Base-by-base conservation (phyloP, 495 filamentous ascomycete genomes). In the Xylaria flabelliformis region DNA sequence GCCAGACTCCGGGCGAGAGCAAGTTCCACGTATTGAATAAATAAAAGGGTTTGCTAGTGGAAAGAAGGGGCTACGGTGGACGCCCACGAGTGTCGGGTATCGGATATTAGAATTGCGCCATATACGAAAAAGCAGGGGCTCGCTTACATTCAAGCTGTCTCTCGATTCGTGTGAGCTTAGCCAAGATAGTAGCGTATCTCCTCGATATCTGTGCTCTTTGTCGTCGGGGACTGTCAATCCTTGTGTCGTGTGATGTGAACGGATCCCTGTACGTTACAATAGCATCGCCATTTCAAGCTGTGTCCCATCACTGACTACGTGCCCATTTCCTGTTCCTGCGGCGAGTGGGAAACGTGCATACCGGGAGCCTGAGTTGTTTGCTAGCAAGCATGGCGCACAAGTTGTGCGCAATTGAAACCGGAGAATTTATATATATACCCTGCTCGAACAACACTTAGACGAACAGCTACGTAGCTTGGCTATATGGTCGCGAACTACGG, bases 1-100 rank as follows among this genome's bases (percentile, higher is more conserved):
- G 79, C 80, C 61, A 76, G 59, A 46, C 76, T 83, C 71, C 76
- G 81, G 55, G 69, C 55, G 32, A 76, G 42, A 12, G 50, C 51
- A 44, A 59, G 17, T 42, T 69, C 66, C 1, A 69, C 51, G 15
- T 59, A 69, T 51, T 69, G 24, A 44, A 39, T 39, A 36, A 44
- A 39, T 39, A 39, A 39, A 39, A 39, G 36, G 36, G 36, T 39
- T 39, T 39, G 36, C 36, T 39, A 39, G 36, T 39, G 36, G 7
- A 39, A 39, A 39, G 36, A 39, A 39, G 36, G 36, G 36, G 36
- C 8, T 39, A 8, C 36, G 7, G 36, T 39, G 36, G 8, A 39
- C 36, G 36, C 36, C 36, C 36, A 39, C 36, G 36, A 39, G 36
- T 8, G 36, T 39, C 36, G 36, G 36, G 36, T 39, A 39, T 39